Base-by-base conservation (phyloP, 192 early-diverging fungal species). In the Linnemannia zychae region DNA sequence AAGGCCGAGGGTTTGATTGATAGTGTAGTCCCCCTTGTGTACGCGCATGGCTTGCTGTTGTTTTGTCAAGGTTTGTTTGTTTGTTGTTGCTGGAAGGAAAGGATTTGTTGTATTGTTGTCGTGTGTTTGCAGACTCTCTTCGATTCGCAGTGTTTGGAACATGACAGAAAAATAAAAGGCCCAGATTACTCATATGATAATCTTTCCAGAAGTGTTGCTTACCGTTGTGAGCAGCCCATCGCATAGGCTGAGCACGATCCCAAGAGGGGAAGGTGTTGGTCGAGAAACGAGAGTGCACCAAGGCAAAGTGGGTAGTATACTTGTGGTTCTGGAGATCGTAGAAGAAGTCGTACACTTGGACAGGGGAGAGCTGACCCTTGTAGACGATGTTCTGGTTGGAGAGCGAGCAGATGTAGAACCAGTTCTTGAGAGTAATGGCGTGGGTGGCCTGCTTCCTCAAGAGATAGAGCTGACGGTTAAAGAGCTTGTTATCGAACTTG, bases 211-310 rank as follows among this genome's bases (percentile, higher is more conserved):
- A 31, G 15, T 2, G 3, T 3, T 16, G 75, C 83, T 72, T 90
- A 97, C 97, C 98, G 87, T 99, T 99, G 92, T 99, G 98, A 65
- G 98, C 98, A 79, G 95, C 95, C 96, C 96, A 96, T 86, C 97
- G 91, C 96, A 99, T 97, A 46, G 98, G 98, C 89, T 99, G 98
- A 53, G 98, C 98, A 79, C 98, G 94, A 89, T 99, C 98, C 98
- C 98, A 99, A 13, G 94, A 96, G 12, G 98, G 98, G 91, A 99
- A 99, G 18, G 98, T 99, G 90, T 99, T 99, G 44, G 98, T 99
- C 48, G 97, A 98, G 93, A 99, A 99, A 71, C 98, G 94, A 52
- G 97, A 99, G 90, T 99, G 98, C 40, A 99, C 98, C 66, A 99
- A 91, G 12, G 96, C 95, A 94, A 99, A 99, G 81, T 98, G 96